Base-by-base conservation (phyloP, 2,329 filamentous ascomycete genomes). In the Pleoardoris graminearum region DNA sequence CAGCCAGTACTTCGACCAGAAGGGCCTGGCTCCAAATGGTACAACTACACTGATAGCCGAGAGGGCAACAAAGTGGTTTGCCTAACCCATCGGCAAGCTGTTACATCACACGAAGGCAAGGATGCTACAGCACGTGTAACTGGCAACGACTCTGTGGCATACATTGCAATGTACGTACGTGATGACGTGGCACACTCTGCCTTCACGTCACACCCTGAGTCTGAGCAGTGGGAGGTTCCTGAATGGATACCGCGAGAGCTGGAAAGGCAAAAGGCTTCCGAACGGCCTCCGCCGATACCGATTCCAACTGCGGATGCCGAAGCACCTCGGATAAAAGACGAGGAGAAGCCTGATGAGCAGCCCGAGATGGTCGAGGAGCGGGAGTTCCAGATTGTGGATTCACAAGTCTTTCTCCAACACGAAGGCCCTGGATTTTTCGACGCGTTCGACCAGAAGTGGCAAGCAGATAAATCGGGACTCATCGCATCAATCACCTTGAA, bases 1-100 rank as follows among this genome's bases (percentile, higher is more conserved):
- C 82, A 83, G 59, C 79, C 81, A n/a, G 79, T 85, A 29, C 68
- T 87, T 42, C 78, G 84, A 25, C 84, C 84, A 1, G 76, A 77
- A 38, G 83, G 83, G 2, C 79, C 79, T 5, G 78, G 76, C 8
- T 76, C 78, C 7, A 79, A 77, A 39, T 87, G 84, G 84, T 80
- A 86, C 49, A 79, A 77, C 29, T 86, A 85, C 57, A 78, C 82
- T 27, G 80, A 83, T 57, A 78, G 77, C 39, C 71, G 70, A 49
- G 78, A 79, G 25, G 79, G 80, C 27, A 82, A 82, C 51, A 77
- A 78, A 45, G 82, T 86, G 27, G 78, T 77, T 46, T 82, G 82
- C 38, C 68, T 85, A 52, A 85, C 83, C 0, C 76, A 76, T 32
- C 82, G 80, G 57, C 79, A 82, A 53, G 83, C 82, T 14, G 64